Base-by-base conservation (phyloP, 2,329 filamentous ascomycete genomes). In the Fusarium paranaense region DNA sequence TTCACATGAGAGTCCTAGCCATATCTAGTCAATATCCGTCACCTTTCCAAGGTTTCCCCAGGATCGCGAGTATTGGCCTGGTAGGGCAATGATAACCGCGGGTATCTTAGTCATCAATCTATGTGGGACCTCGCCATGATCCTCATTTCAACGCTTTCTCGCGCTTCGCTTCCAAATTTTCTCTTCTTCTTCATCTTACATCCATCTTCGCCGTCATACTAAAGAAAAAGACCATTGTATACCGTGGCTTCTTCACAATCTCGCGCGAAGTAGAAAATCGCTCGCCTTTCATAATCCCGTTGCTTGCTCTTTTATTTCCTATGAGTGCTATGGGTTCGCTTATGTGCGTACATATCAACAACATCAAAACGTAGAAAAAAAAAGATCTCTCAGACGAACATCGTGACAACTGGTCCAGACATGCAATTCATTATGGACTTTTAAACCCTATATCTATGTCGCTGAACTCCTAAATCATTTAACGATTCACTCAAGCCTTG, bases 201-300 rank as follows among this genome's bases (percentile, higher is more conserved):
- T 87, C 82, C 58, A 70, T 73, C 81, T 83, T 83, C 81, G 82
- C 83, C 76, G 78, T 82, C 80, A 78, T 75, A 78, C 74, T 81
- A 73, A 72, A 79, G 79, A 81, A 80, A 73, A 78, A 80, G 82
- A 80, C 75, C 74, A 76, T 73, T 57, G 59, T 60, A 66, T 60
- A 2, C 76, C 64, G 77, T 85, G 85, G 82, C 85, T 83, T 83
- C 72, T 86, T 87, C 86, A 83, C 77, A 79, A 79, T 79, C 79
- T 80, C 71, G 81, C 80, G 83, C 82, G 87, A 90, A 89, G 89
- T 84, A 90, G 88, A 90, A 74, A 66, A 54, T 83, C 83, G 47
- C 52, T 63, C 82, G 86, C 88, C 86, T 86, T 89, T 90, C 86
- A 90, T 89, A 90, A 90, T 90, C 88, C 86, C 84, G 83, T 83